Evolutionary conservation across 208 protist genomes (phyloP), one percentile per base, ranked within the genome.

Genomic region (Naegleria fowleri): DNA sequence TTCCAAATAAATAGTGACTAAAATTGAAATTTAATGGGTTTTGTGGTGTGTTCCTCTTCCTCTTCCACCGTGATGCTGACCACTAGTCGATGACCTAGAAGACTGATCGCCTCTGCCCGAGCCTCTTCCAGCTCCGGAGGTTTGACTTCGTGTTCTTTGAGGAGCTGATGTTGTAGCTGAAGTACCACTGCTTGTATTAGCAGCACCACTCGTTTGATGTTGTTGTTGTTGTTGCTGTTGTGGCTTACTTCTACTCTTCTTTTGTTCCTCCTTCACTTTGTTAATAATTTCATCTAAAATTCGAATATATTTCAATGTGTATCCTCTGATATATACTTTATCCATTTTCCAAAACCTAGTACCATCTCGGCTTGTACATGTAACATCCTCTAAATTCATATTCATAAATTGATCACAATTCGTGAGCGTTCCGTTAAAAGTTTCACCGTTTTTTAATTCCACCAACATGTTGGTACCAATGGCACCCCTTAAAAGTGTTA

Each of bases 361-460:
- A 43, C 96, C 94, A 93, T 97, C 95, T 88, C 93, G 94, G 33
- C 95, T 97, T 11, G 96, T 98, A 88, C 93, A 95, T 90, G 96
- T 95, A 11, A 97, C 95, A 51, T 96, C 95, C 33, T 92, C 88
- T 58, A 98, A 88, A 76, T 92, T 96, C 58, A 98, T 94, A 91
- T 98, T 98, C 96, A 98, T 98, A 93, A 93, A 97, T 88, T 91
- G 94, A 89, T 98, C 96, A 88, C 96, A 97, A 86, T 94, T 96
- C 3, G 95, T 93, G 5, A 98, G 90, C 33, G 92, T 67, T 1
- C 96, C 96, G 91, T 97, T 97, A 94, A 96, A 97, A 52, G 96
- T 97, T 92, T 98, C 96, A n/a, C 96, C 96, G 93, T 97, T 98
- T 91, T 98, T 98, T 38, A 98, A 90, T 90, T 98, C 96, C 3